Percentiles rank a stretch among this genome's conserved stretches.
These are phyloP conservation scores for Backusella australiensis DNA, from an alignment of 192 early-diverging fungal genomes.

Conservation along the genomic window DNA sequence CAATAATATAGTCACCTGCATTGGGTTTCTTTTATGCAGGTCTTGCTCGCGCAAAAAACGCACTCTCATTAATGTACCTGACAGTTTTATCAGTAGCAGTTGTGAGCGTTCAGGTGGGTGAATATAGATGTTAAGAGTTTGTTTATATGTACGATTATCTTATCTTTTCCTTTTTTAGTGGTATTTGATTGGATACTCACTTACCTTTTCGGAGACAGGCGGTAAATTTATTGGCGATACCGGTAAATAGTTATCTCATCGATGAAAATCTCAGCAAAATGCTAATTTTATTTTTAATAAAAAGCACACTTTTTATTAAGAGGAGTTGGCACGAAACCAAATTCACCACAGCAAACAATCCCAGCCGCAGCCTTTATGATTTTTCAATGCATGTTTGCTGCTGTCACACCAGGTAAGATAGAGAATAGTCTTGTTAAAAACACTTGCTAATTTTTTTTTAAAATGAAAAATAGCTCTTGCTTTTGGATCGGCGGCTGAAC, in stretches of 20 bases:
- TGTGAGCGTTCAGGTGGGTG: slow-evolving; percentile 52
- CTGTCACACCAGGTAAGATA: slow-evolving; percentile 40
- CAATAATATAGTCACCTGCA: slow-evolving; percentile 49
- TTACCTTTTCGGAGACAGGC: slow-evolving; percentile 66
- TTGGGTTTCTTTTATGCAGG: slow-evolving; percentile 77
- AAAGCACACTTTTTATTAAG: slow-evolving; percentile 56
- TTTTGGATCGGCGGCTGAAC: slow-evolving; percentile 34
- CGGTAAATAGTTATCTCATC: slow-evolving; percentile 14
- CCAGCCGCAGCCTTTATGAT: slow-evolving; percentile 64
- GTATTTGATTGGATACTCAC: slow-evolving; percentile 71
- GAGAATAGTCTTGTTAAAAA: neutral
- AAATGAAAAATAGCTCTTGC: slow-evolving; percentile 20
- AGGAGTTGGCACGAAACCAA: slow-evolving; percentile 52
- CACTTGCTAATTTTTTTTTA: neutral
- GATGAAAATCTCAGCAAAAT: neutral
- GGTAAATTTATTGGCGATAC: slow-evolving; percentile 71
- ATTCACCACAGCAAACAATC: slow-evolving; percentile 56
- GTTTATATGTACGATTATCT: neutral
- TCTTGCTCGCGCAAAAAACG: slow-evolving; percentile 77
- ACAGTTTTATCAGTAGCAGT: slow-evolving; percentile 71
- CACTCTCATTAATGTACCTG: slow-evolving; percentile 76
- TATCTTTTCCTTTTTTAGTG: slow-evolving; percentile 41
- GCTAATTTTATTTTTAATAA: neutral
- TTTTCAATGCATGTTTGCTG: slow-evolving; percentile 83
- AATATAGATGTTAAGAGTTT: neutral